Evolutionary conservation across 1,139 yeast species (phyloP).

Genomic region (Kurtzmaniella quercitrusa): DNA sequence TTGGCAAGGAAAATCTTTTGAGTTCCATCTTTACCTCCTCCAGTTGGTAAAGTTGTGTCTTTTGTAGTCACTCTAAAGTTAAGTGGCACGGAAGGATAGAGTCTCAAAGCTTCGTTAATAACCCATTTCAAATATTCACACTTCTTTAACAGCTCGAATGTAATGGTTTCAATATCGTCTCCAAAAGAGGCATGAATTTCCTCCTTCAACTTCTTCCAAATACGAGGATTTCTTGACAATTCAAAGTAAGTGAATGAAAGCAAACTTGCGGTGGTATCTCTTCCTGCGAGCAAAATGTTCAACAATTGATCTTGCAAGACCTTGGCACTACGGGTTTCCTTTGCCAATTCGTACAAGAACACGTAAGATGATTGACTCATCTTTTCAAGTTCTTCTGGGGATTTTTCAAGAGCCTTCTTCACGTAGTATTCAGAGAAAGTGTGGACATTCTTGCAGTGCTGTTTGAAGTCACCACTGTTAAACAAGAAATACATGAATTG

Average conservation of each 20-base stretch:
- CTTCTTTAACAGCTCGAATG: conserved; percentile 49
- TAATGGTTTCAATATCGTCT: conserved; percentile 29
- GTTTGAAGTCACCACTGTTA: conserved; percentile 29
- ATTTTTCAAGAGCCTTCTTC: conserved; percentile 24
- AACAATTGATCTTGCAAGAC: conserved; percentile 42
- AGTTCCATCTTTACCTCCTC: conserved; percentile 45
- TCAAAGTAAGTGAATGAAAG: conserved; percentile 40
- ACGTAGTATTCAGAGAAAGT: conserved; percentile 34
- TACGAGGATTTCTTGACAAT: conserved; percentile 37
- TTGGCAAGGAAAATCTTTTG: conserved; percentile 43
- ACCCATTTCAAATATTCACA: conserved; percentile 46
- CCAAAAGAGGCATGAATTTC: conserved; percentile 35
- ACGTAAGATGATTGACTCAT: conserved; percentile 34
- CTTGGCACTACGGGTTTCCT: conserved; percentile 40
- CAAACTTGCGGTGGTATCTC: conserved; percentile 47
- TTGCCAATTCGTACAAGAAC: conserved; percentile 43
- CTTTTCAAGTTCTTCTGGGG: conserved; percentile 34
- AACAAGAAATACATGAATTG: conserved; percentile 24
- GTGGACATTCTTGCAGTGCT: conserved; percentile 25
- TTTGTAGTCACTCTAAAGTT: conserved; percentile 45
- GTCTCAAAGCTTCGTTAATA: conserved; percentile 48
- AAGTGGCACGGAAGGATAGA: conserved; percentile 55
- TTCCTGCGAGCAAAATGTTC: conserved; percentile 43
- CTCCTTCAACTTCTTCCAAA: conserved; percentile 30
- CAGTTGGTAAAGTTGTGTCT: conserved; percentile 48